Evolutionary conservation across 768 basidiomycete genomes (phyloP), one percentile per base, ranked within the genome.

Genomic region (Suillus brevipes): DNA sequence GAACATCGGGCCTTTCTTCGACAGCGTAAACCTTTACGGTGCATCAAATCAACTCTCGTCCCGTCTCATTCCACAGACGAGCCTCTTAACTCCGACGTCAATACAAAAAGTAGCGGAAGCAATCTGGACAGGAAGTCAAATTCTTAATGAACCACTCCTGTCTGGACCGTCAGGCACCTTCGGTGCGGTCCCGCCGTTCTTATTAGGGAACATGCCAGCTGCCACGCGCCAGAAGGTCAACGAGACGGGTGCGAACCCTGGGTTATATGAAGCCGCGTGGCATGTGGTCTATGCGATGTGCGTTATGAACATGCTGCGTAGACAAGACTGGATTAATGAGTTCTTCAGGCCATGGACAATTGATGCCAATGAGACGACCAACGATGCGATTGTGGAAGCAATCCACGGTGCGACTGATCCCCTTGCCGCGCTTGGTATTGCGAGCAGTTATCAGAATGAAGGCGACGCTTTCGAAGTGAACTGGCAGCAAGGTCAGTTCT

Each of bases 381-480:
- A 31, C 13, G 20, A 58, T 10, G 38, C 49, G 37, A 23, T 71
- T 59, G 58, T 45, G 28, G 43, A 50, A 5, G 65, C 67, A 31
- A 34, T 71, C 28, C 61, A 62, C 3, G 14, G 59, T 18, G 64
- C 72, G 1, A 60, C 67, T 47, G 25, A 49, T 10, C 69, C 71
- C 0, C 34, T 74, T 58, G 52, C 60, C 8, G 63, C 65, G 0
- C 31, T 74, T 14, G 72, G 69, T 14, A 50, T 70, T 43, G 65
- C 18, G 42, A 53, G 67, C 18, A 72, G 71, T 50, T 73, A 74
- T 66, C 71, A 72, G 34, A 72, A 68, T 42, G 71, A 73, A 61
- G 73, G 60, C 3, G 63, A 63, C 25, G 28, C 64, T 6, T 73
- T 65, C 49, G 72, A 73, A 23, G n/a, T 1, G 6, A 42, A 70